Evolutionary conservation across 2,329 filamentous ascomycete species (phyloP).

Genomic region (Venturia carpophila): DNA sequence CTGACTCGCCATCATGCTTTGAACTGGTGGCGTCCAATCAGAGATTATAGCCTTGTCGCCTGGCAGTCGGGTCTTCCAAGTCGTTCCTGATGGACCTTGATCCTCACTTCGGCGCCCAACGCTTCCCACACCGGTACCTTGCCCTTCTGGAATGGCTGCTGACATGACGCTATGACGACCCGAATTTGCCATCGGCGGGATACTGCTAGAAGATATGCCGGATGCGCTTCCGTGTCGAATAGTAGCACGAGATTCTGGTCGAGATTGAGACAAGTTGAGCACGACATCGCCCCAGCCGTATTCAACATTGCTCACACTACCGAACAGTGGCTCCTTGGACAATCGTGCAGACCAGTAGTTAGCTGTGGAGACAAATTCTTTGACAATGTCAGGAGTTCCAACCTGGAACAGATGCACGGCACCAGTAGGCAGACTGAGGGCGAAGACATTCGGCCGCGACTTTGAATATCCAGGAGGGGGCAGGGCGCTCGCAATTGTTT

Average conservation of each 20-base stretch:
- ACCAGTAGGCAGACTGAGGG: slow-evolving; percentile 80
- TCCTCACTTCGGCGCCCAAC: slow-evolving; percentile 10
- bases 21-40: slow-evolving; percentile 82
- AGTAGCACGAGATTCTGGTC: slow-evolving; percentile 28
- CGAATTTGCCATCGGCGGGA: slow-evolving; percentile 1
- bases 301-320: slow-evolving; percentile 92
- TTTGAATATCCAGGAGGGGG: slow-evolving; percentile 91
- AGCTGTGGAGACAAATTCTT: slow-evolving; percentile 86
- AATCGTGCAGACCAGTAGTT: slow-evolving; percentile 97
- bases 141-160: slow-evolving; percentile 1
- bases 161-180: slow-evolving; percentile 21
- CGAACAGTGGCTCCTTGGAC: slow-evolving; percentile 85
- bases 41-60: slow-evolving; percentile 78
- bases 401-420: slow-evolving; percentile 98
- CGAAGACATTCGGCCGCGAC: slow-evolving; percentile 84
- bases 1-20: slow-evolving; percentile 80
- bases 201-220: slow-evolving; percentile 20
- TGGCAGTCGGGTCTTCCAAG: slow-evolving; percentile 44
- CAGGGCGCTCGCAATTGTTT: slow-evolving; percentile 83
- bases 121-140: slow-evolving; percentile 4
- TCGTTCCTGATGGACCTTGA: slow-evolving; percentile 24
- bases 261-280: slow-evolving; percentile 48
- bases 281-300: slow-evolving; percentile 91
- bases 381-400: slow-evolving; percentile 86
- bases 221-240: slow-evolving; percentile 25